Evolutionary conservation across 768 basidiomycete species (phyloP), one percentile per base, ranked within the genome.

Genomic region (Cantharellus cinnabarinus): DNA sequence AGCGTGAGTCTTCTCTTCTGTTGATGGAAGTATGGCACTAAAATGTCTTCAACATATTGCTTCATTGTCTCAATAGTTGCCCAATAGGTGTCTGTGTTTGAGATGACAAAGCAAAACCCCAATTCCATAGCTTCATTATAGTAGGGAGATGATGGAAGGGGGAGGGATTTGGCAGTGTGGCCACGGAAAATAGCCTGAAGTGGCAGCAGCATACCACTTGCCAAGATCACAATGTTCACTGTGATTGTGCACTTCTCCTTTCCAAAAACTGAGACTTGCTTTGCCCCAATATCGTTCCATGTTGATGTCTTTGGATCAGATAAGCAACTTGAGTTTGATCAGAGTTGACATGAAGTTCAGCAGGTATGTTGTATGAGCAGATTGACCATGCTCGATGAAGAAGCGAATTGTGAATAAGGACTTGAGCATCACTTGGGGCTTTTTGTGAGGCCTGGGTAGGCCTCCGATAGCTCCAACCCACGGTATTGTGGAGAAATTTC

Each of bases 231-330:
- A 5, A 70, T 67, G 7, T 72, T 48, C 0, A 75, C 37, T 0
- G 73, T 75, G 56, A 74, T 70, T n/a, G 75, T 74, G 0, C 68
- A 65, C 62, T 76, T 76, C 60, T 75, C 73, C 7, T 59, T 39
- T 0, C 75, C 73, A 2, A 68, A 50, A 2, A 66, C 59, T 0
- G 64, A 50, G 1, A 75, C 71, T 58, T 76, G 75, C 59, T 71
- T 70, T 0, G 65, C 62, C 0, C 72, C 70, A 0, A 38, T 62
- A 29, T 29, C 20, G 1, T 29, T 62, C 65, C 58, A 29, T 29
- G 20, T 29, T 70, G 65, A 75, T 3, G 73, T 73, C 48, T 65
- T 57, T 3, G 63, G 61, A 4, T 62, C 55, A 5, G 65, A 60
- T 66, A 68, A 0, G 48, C 66, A 68, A 67, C 42, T 41, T 73